These are phyloP conservation scores for Calonectria honghensis DNA, from an alignment of 2,329 filamentous ascomycete genomes.

Conservation along the genomic window DNA sequence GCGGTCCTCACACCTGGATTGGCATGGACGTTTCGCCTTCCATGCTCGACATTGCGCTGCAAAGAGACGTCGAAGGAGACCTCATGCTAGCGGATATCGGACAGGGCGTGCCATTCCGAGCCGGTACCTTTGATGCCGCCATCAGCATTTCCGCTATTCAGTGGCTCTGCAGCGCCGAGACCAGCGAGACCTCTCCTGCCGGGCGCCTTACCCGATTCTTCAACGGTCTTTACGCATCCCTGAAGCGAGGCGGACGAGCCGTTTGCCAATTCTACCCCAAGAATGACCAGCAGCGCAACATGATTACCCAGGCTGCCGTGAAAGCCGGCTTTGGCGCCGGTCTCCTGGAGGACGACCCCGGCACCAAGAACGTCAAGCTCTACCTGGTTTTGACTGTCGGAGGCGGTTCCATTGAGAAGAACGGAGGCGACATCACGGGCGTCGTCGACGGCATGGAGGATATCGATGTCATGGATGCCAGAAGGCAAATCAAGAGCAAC, in stretches of 20 bases:
- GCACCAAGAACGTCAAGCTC: constrained; percentile 97
- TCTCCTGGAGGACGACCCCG: constrained; percentile 94
- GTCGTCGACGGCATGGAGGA: constrained; percentile 92
- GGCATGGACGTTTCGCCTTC: constrained; percentile 95
- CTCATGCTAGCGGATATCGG: constrained; percentile 96
- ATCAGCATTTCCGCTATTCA: constrained; percentile 98
- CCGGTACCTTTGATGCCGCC: constrained; percentile 94
- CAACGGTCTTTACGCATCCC: constrained; percentile 89
- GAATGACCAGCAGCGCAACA: constrained; percentile 91
- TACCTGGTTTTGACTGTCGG: constrained; percentile 96
- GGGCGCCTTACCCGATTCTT: constrained; percentile 91
- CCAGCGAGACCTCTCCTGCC: constrained; percentile 86
- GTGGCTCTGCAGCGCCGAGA: constrained; percentile 98
- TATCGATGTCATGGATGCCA: constrained; percentile 86
- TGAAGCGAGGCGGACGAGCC: constrained; percentile 89
- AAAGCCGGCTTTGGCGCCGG: constrained; percentile 97
- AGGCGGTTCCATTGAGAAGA: constrained; percentile 68
- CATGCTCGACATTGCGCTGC: constrained; percentile 97
- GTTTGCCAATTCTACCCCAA: constrained; percentile 99
- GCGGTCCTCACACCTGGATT: constrained; percentile 95
- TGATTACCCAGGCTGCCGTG: constrained; percentile 94
- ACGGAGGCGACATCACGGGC: constrained; percentile 88
- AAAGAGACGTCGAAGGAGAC: constrained; percentile 94
- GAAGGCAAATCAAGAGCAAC: constrained; percentile 68
- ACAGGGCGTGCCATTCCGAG: constrained; percentile 94